phyloP scores from a whole-genome alignment of 768 basidiomycete genomes.

The Pisolithus sp. region DNA sequence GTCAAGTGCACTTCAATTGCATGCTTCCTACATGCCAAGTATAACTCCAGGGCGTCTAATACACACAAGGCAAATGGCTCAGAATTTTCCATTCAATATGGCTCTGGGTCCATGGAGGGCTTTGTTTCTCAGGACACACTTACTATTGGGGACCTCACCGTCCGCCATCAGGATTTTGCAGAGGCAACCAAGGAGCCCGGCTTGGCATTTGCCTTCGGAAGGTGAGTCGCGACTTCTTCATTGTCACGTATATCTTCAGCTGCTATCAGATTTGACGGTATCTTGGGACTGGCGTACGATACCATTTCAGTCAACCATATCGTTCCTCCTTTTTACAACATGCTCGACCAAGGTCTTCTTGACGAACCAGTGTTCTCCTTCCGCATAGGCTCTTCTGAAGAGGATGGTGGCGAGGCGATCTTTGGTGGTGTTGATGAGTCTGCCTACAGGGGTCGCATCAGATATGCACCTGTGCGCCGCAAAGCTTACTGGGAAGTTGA shows the following conservation, averaged over 20 bases:
- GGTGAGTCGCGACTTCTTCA: constrained; percentile 41
- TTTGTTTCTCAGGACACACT: constrained; percentile 83
- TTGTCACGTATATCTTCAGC: background rate
- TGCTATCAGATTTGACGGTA: constrained; percentile 78
- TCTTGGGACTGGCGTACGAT: constrained; percentile 90
- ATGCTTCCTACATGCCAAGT: constrained; percentile 92
- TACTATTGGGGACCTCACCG: constrained; percentile 72
- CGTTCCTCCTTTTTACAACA: constrained; percentile 88
- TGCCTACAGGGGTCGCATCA: constrained; percentile 75
- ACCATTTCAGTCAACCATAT: constrained; percentile 94
- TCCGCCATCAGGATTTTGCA: constrained; percentile 81
- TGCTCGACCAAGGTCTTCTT: constrained; percentile 78
- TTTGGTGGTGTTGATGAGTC: constrained; percentile 83
- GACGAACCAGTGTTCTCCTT: constrained; percentile 90
- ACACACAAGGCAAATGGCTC: constrained; percentile 89
- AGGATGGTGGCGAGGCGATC: constrained; percentile 83
- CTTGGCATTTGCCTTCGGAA: constrained; percentile 94
- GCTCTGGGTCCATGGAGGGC: constrained; percentile 95
- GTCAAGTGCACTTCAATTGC: constrained; percentile 77
- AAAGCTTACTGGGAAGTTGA: constrained; percentile 99
- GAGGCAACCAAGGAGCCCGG: constrained; percentile 96
- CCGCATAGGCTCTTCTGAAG: constrained; percentile 80
- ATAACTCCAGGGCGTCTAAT: constrained; percentile 71
- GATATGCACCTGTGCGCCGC: constrained; percentile 85
- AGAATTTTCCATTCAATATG: constrained; percentile 87